phyloP scores from a whole-genome alignment of 306 rosid genomes.

The Sophora flavescens region DNA sequence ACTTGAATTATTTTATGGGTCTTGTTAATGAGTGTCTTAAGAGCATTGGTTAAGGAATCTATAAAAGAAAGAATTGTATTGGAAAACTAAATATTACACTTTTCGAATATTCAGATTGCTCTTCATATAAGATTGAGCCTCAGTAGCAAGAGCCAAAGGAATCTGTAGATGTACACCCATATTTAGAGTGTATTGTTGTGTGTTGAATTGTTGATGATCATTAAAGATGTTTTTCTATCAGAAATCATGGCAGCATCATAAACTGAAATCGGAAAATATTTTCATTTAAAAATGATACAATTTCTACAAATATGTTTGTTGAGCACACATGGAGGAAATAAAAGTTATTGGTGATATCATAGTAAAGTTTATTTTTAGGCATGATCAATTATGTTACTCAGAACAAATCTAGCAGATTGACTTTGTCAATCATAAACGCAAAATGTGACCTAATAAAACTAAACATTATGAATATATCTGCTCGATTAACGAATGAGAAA shows the following conservation, averaged over 20 bases:
- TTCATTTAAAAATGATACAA: constrained; percentile 5
- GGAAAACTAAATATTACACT: too few species aligned
- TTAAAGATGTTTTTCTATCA: constrained; percentile 6
- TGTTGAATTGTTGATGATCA: constrained; percentile 4
- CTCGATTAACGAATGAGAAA: too few species aligned
- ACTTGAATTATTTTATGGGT: too few species aligned
- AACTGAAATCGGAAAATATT: background rate
- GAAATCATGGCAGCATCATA: background rate
- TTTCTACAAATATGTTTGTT: constrained; percentile 10
- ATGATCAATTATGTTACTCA: background rate
- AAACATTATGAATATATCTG: too few species aligned
- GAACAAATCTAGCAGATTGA: constrained; percentile 8
- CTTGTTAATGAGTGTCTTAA: too few species aligned
- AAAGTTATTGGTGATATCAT: background rate
- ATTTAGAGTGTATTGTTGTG: background rate
- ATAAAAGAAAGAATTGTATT: too few species aligned
- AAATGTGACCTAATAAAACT: too few species aligned
- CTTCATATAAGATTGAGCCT: too few species aligned
- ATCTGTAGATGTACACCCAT: background rate
- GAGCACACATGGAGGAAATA: background rate
- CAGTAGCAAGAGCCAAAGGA: too few species aligned
- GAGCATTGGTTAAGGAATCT: too few species aligned
- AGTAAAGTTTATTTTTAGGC: background rate
- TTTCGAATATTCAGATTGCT: too few species aligned
- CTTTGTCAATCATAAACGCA: constrained; percentile 21